These are phyloP conservation scores for Solanum bulbocastanum DNA, from an alignment of 257 asterid genomes.

Conservation along the genomic window DNA sequence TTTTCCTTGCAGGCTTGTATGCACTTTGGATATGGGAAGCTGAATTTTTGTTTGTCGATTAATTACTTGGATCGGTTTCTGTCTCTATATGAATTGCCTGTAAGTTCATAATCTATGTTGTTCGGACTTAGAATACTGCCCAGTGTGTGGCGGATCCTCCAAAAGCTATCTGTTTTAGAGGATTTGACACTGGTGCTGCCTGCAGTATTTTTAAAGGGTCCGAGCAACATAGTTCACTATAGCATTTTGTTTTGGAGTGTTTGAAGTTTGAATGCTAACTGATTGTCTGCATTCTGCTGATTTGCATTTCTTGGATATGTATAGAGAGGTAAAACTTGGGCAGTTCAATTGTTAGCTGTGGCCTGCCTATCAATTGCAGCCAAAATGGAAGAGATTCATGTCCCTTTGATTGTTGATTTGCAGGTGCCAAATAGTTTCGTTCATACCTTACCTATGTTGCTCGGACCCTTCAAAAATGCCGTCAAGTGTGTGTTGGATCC, in stretches of 20 bases:
- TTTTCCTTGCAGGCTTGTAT: slow-evolving; percentile 19
- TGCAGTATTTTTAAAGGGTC: background rate
- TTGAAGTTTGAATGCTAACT: background rate
- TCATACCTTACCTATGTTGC: background rate
- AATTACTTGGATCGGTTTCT: slow-evolving; percentile 28
- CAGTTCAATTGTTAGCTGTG: slow-evolving; percentile 50
- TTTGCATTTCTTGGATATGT: slow-evolving; percentile 6
- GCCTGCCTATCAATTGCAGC: slow-evolving; percentile 68
- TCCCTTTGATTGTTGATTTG: slow-evolving; percentile 41
- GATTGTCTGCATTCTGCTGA: background rate
- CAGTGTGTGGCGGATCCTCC: background rate
- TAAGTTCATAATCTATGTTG: slow-evolving; percentile 7
- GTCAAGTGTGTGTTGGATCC: background rate
- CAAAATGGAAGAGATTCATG: slow-evolving; percentile 56
- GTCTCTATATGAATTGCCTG: slow-evolving; percentile 22
- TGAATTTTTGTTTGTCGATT: slow-evolving; percentile 17
- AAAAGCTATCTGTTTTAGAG: background rate
- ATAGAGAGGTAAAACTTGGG: slow-evolving; percentile 48
- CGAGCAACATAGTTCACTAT: background rate
- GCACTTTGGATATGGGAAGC: slow-evolving; percentile 25
- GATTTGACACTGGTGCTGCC: background rate
- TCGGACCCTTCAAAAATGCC: background rate
- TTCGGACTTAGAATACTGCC: background rate
- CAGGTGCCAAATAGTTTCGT: slow-evolving; percentile 36
- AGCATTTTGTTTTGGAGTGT: background rate